Percentiles rank a stretch among this genome's conserved stretches.
These are phyloP conservation scores for Pseudocercospora cruenta DNA, from an alignment of 2,329 filamentous ascomycete genomes.

Conservation along the genomic window DNA sequence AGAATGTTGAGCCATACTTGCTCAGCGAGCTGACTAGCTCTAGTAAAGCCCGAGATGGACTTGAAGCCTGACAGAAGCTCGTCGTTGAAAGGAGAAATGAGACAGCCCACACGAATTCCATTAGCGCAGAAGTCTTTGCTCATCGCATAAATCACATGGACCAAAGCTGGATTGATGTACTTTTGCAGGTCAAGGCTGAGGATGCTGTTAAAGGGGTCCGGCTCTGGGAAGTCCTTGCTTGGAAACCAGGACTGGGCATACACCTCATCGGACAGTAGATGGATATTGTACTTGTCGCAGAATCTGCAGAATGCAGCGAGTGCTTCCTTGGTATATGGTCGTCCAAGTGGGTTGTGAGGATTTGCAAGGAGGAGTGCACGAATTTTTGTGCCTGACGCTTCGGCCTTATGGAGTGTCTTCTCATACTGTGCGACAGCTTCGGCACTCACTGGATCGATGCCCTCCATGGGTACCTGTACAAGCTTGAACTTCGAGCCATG, in stretches of 20 bases:
- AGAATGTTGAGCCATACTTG: slow-evolving; percentile 9
- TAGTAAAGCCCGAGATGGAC: slow-evolving; percentile 5
- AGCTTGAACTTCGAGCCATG: slow-evolving; percentile 6
- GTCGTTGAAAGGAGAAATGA: slow-evolving; percentile 14
- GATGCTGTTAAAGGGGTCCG: background rate
- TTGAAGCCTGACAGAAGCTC: slow-evolving; percentile 11
- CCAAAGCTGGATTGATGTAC: slow-evolving; percentile 10
- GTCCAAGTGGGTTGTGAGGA: slow-evolving; percentile 34
- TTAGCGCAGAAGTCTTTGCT: slow-evolving; percentile 12
- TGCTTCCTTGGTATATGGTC: slow-evolving; percentile 5
- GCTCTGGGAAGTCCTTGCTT: background rate
- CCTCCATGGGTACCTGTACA: background rate
- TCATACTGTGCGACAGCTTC: slow-evolving; percentile 69
- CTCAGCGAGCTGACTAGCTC: slow-evolving; percentile 13
- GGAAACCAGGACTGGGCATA: slow-evolving; percentile 10
- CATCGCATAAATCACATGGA: slow-evolving; percentile 14
- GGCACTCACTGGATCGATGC: slow-evolving; percentile 86
- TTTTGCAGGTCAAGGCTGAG: slow-evolving; percentile 7
- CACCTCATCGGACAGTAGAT: slow-evolving; percentile 14
- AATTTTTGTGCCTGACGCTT: background rate
- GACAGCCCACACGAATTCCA: slow-evolving; percentile 4
- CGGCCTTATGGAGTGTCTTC: background rate
- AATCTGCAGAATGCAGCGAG: slow-evolving; percentile 4
- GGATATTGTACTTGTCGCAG: slow-evolving; percentile 11
- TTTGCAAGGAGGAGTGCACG: slow-evolving; percentile 11